A percentile compares a stretch with the other conserved stretches of the same genome.
Evolutionary conservation across 2,329 filamentous ascomycete genomes (phyloP).

Genomic region (Sporothrix brunneoviolacea): DNA sequence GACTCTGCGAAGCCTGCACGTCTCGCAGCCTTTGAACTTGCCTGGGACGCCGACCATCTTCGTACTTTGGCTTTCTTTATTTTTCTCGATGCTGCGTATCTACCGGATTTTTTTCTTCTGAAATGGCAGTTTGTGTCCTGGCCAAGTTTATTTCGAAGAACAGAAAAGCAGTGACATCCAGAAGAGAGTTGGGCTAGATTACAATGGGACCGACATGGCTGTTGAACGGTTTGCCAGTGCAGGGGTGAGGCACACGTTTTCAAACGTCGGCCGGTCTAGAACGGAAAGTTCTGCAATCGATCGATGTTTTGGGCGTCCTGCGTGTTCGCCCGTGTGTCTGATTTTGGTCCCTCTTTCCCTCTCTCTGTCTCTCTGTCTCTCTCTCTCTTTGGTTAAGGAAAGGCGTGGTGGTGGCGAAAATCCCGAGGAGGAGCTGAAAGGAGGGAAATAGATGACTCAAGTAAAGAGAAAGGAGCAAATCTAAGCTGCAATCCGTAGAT

Average conservation of each 20-base stretch:
- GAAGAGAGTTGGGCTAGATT: no score
- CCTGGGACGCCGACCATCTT: slow-evolving; percentile 56
- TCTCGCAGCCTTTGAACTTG: slow-evolving; percentile 60
- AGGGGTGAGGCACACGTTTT: no score
- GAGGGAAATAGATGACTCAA: not conserved
- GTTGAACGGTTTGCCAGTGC: no score
- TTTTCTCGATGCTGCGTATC: not conserved
- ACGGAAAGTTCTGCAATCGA: slow-evolving; percentile 3
- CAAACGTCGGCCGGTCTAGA: not conserved
- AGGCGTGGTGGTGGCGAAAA: not conserved
- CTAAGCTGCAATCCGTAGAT: no score
- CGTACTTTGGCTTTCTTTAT: not conserved
- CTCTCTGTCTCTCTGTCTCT: not conserved
- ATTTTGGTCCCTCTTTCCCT: not conserved
- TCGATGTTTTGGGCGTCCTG: not conserved
- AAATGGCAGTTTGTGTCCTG: not conserved
- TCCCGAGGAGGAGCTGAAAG: not conserved
- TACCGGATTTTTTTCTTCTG: not conserved
- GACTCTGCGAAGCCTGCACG: slow-evolving; percentile 51
- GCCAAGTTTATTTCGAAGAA: no score
- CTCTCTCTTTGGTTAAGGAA: not conserved
- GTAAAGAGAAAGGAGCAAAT: not conserved
- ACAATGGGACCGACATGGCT: no score
- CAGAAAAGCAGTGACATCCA: no score
- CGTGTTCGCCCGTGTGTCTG: not conserved